A percentile compares a stretch with the other conserved stretches of the same genome.
Conservation (phyloP, 2,329 filamentous ascomycete genomes). For the Neonectria hederae region DNA sequence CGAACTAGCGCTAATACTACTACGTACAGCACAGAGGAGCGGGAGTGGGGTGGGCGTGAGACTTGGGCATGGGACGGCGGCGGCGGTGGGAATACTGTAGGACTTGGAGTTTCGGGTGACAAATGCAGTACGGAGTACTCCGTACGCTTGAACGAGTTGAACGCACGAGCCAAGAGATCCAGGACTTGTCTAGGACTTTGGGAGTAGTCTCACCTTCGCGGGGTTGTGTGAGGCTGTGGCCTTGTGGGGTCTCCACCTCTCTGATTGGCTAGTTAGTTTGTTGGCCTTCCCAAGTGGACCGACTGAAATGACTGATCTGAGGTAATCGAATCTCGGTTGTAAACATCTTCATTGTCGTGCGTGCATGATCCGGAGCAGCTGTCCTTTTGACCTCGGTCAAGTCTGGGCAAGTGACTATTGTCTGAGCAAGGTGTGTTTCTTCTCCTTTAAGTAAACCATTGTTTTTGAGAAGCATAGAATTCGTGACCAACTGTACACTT, state of each 20-base stretch:
- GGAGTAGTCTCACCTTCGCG: background rate
- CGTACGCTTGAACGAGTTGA: background rate
- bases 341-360: too few relatives aligned
- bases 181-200: slow-evolving; percentile 27
- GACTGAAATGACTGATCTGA: slow-evolving; percentile 7
- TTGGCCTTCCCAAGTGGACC: slow-evolving; percentile 5
- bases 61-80: background rate
- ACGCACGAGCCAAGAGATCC: slow-evolving; percentile 6
- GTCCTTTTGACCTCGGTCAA: too few relatives aligned
- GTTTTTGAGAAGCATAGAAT: too few relatives aligned
- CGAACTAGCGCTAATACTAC: background rate
- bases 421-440: too few relatives aligned
- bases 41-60: background rate
- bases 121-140: slow-evolving; percentile 12
- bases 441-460: too few relatives aligned
- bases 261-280: background rate
- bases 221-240: background rate
- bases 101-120: slow-evolving; percentile 1
- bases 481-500: too few relatives aligned
- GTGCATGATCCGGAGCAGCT: too few relatives aligned
- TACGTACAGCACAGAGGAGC: too few relatives aligned
- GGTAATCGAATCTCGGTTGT: background rate
- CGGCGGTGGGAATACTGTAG: background rate
- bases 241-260: slow-evolving; percentile 9
- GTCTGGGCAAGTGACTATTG: too few relatives aligned